Percentiles rank a stretch among this genome's conserved stretches.
phyloP scores from a whole-genome alignment of 495 filamentous ascomycete species.

The Hyaloscypha finlandica region DNA sequence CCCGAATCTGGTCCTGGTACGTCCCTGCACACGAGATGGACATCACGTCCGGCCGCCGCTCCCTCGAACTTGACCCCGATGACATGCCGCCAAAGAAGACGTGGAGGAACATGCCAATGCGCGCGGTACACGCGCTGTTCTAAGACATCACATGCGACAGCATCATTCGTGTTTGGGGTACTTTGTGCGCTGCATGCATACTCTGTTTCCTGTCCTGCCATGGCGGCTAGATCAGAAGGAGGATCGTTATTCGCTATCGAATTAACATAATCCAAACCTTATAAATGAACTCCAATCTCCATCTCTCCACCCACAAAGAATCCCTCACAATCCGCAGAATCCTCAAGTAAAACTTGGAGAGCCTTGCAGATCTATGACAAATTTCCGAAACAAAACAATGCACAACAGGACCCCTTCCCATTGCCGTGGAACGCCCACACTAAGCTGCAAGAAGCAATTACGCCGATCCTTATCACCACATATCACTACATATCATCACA shows the following conservation, averaged over 20 bases:
- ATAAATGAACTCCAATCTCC: neutral
- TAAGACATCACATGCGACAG: slow-evolving; percentile 18
- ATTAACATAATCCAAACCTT: too few relatives aligned
- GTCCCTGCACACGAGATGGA: slow-evolving; percentile 22
- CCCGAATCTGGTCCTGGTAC: slow-evolving; percentile 49
- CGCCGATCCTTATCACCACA: too few relatives aligned
- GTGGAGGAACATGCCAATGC: slow-evolving; percentile 38
- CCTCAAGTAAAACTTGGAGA: neutral
- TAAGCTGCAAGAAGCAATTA: too few relatives aligned
- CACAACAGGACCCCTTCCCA: neutral
- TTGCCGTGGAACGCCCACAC: too few relatives aligned
- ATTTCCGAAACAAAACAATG: neutral
- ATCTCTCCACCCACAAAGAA: neutral
- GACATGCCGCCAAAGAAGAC: slow-evolving; percentile 33
- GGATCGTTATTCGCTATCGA: too few relatives aligned
- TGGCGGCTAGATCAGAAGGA: too few relatives aligned
- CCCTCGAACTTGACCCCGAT: slow-evolving; percentile 22
- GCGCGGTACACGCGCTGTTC: slow-evolving; percentile 38
- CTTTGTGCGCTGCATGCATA: neutral
- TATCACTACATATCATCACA: too few relatives aligned
- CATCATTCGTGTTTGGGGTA: neutral
- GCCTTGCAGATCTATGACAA: neutral
- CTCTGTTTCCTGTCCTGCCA: neutral
- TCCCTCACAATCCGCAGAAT: neutral
- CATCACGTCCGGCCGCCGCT: slow-evolving; percentile 26